These are phyloP conservation scores for Brettanomyces sp. DNA, from an alignment of 805 yeast genomes.

Conservation along the genomic window DNA sequence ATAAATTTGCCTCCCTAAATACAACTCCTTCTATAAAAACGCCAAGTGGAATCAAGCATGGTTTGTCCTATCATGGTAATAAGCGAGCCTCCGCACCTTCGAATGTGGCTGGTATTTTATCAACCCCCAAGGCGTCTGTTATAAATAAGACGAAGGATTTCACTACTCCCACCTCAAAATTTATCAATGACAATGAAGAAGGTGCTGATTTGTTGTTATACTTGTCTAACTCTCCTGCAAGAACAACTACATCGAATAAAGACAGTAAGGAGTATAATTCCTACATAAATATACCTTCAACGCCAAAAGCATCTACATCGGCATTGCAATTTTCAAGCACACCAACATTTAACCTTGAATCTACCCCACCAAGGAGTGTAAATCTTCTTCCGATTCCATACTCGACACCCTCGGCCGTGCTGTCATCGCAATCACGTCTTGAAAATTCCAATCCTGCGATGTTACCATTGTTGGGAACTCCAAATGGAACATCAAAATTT, in stretches of 20 bases:
- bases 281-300: constrained; percentile 18
- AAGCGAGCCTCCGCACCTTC: constrained; percentile 12
- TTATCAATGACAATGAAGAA: constrained; percentile 31
- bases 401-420: constrained; percentile 13
- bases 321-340: constrained; percentile 11
- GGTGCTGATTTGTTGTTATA: constrained; percentile 79
- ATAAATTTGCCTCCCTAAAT: constrained; percentile 1
- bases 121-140: constrained; percentile 23
- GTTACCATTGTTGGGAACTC: constrained; percentile 9
- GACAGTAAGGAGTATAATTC: constrained; percentile 5
- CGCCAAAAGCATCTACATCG: constrained; percentile 19
- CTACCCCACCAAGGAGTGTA: constrained; percentile 17
- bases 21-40: not conserved
- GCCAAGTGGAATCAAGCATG: not conserved
- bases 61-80: constrained; percentile 2
- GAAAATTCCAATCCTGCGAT: constrained; percentile 8
- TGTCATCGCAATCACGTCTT: constrained; percentile 6
- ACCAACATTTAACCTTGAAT: constrained; percentile 11
- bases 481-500: constrained; percentile 8
- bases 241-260: constrained; percentile 25
- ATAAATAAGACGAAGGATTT: constrained; percentile 11
- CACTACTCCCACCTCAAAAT: constrained; percentile 23
- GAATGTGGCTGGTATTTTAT: constrained; percentile 17
- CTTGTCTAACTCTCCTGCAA: constrained; percentile 69
- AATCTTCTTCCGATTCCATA: constrained; percentile 10